Conservation (phyloP, 129 eudicot species). For the Glebionis coronaria region DNA sequence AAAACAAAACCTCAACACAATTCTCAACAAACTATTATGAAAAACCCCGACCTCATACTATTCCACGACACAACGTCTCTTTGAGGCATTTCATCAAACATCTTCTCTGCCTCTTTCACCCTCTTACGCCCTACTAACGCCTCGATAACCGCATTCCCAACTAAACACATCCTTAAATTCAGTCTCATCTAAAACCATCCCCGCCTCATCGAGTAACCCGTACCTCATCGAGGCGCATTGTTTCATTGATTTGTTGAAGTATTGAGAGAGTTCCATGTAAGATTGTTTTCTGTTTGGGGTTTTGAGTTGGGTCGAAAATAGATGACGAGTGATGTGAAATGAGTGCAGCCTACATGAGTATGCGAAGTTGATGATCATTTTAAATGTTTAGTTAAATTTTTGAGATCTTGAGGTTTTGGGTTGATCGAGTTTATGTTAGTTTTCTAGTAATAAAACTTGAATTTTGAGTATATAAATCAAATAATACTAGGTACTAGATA, state of each 20-base stretch:
- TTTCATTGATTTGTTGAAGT: conserved; percentile 39
- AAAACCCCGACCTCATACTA: conserved; percentile 52
- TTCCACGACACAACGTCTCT: conserved; percentile 60
- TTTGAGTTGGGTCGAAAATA: conserved; percentile 30
- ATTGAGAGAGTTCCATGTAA: conserved; percentile 36
- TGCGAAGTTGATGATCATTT: conserved; percentile 33
- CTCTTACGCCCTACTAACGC: conserved; percentile 31
- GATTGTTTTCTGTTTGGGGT: conserved; percentile 12
- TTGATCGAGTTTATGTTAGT: no score
- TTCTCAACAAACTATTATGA: conserved; percentile 28
- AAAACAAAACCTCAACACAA: conserved; percentile 26
- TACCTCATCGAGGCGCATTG: conserved; percentile 22
- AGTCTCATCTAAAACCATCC: conserved; percentile 32
- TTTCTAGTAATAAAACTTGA: no score
- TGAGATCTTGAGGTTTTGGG: no score
- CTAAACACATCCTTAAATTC: conserved; percentile 40
- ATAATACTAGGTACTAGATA: no score
- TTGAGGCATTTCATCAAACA: conserved; percentile 62
- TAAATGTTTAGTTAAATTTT: no score
- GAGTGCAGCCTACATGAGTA: conserved; percentile 32
- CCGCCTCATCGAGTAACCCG: conserved; percentile 44
- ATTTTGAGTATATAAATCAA: no score
- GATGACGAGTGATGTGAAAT: conserved; percentile 21
- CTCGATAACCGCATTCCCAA: conserved; percentile 47
- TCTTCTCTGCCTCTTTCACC: conserved; percentile 30